A percentile compares a stretch with the other conserved stretches of the same genome.
These are phyloP conservation scores for Wickerhamomyces sydowiorum DNA, from an alignment of 805 yeast species.

Conservation along the genomic window DNA sequence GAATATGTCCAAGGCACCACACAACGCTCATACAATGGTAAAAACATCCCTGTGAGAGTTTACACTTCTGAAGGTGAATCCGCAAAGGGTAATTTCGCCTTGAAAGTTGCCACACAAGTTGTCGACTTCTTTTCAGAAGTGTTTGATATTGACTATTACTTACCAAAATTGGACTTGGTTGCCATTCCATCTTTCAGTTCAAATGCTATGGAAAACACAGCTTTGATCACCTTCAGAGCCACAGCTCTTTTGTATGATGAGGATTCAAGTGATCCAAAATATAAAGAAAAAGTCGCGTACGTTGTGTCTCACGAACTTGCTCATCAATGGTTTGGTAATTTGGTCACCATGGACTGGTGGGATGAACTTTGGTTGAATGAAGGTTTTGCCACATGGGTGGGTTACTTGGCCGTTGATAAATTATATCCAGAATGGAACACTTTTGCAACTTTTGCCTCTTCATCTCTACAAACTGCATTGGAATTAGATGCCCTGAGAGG, in stretches of 20 bases:
- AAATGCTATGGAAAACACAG: slow-evolving; percentile 90
- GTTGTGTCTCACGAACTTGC: slow-evolving; percentile 87
- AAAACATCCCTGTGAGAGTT: slow-evolving; percentile 73
- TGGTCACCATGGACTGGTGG: slow-evolving; percentile 93
- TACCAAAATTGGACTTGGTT: slow-evolving; percentile 76
- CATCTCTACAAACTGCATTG: slow-evolving; percentile 67
- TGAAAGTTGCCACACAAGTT: slow-evolving; percentile 68
- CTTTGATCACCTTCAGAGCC: slow-evolving; percentile 75
- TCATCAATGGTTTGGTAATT: slow-evolving; percentile 88
- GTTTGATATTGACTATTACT: slow-evolving; percentile 72
- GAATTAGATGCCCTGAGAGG: slow-evolving; percentile 70
- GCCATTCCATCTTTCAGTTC: slow-evolving; percentile 79
- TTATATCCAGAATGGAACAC: slow-evolving; percentile 80
- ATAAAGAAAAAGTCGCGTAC: slow-evolving; percentile 71
- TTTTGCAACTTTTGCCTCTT: slow-evolving; percentile 72
- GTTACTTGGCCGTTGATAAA: slow-evolving; percentile 72
- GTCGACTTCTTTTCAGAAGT: slow-evolving; percentile 64
- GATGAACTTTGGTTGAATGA: slow-evolving; percentile 85
- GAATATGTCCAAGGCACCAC: slow-evolving; percentile 53
- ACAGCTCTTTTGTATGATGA: slow-evolving; percentile 69
- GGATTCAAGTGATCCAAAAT: slow-evolving; percentile 52
- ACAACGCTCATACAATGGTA: slow-evolving; percentile 35
- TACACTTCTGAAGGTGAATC: slow-evolving; percentile 76
- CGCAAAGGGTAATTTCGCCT: slow-evolving; percentile 63
- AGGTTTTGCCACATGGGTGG: slow-evolving; percentile 89